A percentile compares a stretch with the other conserved stretches of the same genome.
These are phyloP conservation scores for Fusarium euwallaceae DNA, from an alignment of 2,329 filamentous ascomycete species.

Conservation along the genomic window DNA sequence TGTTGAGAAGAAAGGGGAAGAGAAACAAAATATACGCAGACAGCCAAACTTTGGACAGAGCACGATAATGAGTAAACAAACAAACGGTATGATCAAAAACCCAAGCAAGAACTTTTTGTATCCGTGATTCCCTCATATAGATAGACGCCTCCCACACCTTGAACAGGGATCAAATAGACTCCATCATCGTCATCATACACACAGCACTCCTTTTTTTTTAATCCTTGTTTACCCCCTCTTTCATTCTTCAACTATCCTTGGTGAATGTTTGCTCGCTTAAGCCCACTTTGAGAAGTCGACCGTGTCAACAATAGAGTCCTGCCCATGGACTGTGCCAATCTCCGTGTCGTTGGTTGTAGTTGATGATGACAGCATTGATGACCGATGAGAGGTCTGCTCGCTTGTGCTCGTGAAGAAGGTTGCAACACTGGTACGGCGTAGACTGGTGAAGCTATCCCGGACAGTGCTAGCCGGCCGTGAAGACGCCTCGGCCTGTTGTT, in stretches of 20 bases:
- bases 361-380: conserved; percentile 67
- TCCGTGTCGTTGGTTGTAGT: conserved; percentile 69
- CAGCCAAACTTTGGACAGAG: conserved; percentile 16
- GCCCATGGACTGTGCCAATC: conserved; percentile 50
- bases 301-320: conserved; percentile 52
- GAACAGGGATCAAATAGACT: conserved; percentile 15
- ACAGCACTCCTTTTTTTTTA: neutral
- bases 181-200: conserved; percentile 34
- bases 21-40: conserved; percentile 8
- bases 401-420: conserved; percentile 72
- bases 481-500: conserved; percentile 41
- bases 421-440: conserved; percentile 73
- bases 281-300: conserved; percentile 58
- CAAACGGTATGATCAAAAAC: conserved; percentile 17
- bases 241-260: neutral
- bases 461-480: conserved; percentile 63
- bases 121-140: conserved; percentile 46
- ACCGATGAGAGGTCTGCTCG: conserved; percentile 70
- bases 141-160: conserved; percentile 45
- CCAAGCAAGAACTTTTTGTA: conserved; percentile 47
- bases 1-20: conserved; percentile 14
- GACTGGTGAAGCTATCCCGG: conserved; percentile 71
- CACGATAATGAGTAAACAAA: conserved; percentile 15
- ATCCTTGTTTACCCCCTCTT: neutral
- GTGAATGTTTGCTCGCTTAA: conserved; percentile 32